Conservation (phyloP, 352 stramenopile species). For the Globisporangium apiculatum region DNA sequence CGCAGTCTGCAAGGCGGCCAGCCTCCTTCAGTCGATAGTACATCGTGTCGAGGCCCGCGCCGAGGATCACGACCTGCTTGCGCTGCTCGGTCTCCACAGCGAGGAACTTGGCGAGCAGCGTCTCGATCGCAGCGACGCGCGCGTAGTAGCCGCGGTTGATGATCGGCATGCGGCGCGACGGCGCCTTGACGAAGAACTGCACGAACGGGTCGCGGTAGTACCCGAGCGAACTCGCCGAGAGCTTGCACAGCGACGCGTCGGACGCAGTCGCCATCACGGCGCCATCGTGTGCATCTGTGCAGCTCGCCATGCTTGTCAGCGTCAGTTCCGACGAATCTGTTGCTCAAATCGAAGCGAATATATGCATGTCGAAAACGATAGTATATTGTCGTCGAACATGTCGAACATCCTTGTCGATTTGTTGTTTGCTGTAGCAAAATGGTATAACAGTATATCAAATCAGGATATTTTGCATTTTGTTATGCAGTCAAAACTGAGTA, state of each 20-base stretch:
- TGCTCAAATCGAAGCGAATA: too few species aligned
- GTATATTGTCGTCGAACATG: too few species aligned
- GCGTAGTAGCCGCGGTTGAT: slow-evolving; percentile 89
- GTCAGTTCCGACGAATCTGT: neutral
- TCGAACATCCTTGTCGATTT: too few species aligned
- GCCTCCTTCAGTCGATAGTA: slow-evolving; percentile 66
- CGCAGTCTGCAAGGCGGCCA: slow-evolving; percentile 27
- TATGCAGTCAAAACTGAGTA: too few species aligned
- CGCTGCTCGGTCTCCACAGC: slow-evolving; percentile 3
- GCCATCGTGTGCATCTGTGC: slow-evolving; percentile 34
- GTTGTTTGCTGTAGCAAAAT: too few species aligned
- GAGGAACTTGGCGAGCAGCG: slow-evolving; percentile 65
- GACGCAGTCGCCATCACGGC: slow-evolving; percentile 77
- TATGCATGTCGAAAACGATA: too few species aligned
- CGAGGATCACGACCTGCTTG: slow-evolving; percentile 77
- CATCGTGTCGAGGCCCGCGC: slow-evolving; percentile 80
- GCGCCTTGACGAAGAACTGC: slow-evolving; percentile 74
- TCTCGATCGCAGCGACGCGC: slow-evolving; percentile 64
- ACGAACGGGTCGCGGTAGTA: slow-evolving; percentile 80
- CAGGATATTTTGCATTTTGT: too few species aligned
- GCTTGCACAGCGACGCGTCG: slow-evolving; percentile 82
- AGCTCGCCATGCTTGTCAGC: neutral
- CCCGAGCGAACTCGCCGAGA: slow-evolving; percentile 64
- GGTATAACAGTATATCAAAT: too few species aligned
- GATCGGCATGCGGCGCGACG: slow-evolving; percentile 81